Percentiles rank a stretch among this genome's conserved stretches.
phyloP scores from a whole-genome alignment of 2,329 filamentous ascomycete species.

The Epichloe baconii region DNA sequence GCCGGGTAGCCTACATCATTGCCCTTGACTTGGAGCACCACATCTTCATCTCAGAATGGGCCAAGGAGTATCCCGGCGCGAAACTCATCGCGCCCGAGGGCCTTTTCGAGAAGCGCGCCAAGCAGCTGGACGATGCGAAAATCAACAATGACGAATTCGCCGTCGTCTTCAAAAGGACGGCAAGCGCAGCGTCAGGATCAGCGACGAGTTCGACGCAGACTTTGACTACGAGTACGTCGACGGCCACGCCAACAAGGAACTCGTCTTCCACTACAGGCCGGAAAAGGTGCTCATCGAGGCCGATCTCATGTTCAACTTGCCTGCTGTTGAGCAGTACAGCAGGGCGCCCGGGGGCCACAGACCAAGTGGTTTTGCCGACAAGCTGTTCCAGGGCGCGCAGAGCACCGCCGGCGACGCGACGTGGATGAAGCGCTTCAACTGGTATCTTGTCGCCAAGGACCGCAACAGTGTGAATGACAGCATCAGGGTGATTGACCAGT shows the following conservation, averaged over 20 bases:
- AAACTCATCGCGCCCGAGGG: conserved; percentile 73
- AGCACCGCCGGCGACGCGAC: conserved; percentile 51
- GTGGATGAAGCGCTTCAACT: conserved; percentile 68
- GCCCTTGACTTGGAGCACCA: conserved; percentile 90
- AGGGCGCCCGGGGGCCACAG: conserved; percentile 34
- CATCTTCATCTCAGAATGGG: conserved; percentile 83
- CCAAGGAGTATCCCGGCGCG: conserved; percentile 62
- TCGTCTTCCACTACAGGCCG: conserved; percentile 76
- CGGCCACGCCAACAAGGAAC: conserved; percentile 68
- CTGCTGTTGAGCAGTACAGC: conserved; percentile 77
- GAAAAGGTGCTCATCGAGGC: conserved; percentile 72
- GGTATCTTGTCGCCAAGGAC: conserved; percentile 59
- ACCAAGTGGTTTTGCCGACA: conserved; percentile 25
- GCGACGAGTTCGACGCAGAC: conserved; percentile 70
- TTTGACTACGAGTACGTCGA: conserved; percentile 80
- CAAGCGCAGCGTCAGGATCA: conserved; percentile 40
- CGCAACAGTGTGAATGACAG: conserved; percentile 57
- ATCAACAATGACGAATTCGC: conserved; percentile 45
- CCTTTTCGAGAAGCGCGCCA: conserved; percentile 67
- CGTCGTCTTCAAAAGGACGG: conserved; percentile 52
- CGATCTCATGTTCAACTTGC: conserved; percentile 85
- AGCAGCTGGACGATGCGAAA: conserved; percentile 32
- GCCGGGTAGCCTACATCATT: conserved; percentile 68
- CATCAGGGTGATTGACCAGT: conserved; percentile 53
- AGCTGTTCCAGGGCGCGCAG: conserved; percentile 40